Conservation (phyloP, 169 alveolate species). For the Babesia ovis region DNA sequence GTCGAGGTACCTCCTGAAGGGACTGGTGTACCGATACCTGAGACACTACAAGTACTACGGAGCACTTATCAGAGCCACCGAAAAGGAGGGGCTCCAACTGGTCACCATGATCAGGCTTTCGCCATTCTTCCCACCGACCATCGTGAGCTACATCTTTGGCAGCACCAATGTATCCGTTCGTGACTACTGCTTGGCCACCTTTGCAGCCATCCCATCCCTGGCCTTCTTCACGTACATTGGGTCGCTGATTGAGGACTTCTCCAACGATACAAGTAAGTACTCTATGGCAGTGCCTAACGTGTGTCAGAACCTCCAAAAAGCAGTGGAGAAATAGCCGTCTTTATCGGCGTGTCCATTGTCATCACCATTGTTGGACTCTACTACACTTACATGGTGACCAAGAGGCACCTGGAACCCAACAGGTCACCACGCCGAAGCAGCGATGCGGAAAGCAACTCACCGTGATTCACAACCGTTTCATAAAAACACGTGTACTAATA, state of each 20-base stretch:
- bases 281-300: not conserved
- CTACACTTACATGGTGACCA: conserved; percentile 47
- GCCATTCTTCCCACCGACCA: conserved; percentile 66
- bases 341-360: conserved; percentile 7
- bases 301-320: conserved; percentile 19
- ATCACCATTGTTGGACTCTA: conserved; percentile 43
- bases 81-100: conserved; percentile 45
- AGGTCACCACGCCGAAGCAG: not conserved
- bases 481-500: too few species aligned
- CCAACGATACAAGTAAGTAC: conserved; percentile 35
- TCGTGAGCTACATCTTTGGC: conserved; percentile 65
- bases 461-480: too few species aligned
- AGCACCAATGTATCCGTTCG: conserved; percentile 42
- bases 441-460: conserved; percentile 13
- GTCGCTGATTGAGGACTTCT: conserved; percentile 41
- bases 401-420: conserved; percentile 41
- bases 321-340: conserved; percentile 15
- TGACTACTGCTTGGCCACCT: conserved; percentile 40
- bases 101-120: conserved; percentile 65
- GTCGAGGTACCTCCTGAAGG: conserved; percentile 47
- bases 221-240: conserved; percentile 53
- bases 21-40: conserved; percentile 22
- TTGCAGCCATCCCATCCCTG: conserved; percentile 54
- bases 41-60: conserved; percentile 49
- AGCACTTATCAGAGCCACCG: conserved; percentile 55